phyloP scores from a whole-genome alignment of 495 filamentous ascomycete genomes.

The Hypomontagnella monticulosa region DNA sequence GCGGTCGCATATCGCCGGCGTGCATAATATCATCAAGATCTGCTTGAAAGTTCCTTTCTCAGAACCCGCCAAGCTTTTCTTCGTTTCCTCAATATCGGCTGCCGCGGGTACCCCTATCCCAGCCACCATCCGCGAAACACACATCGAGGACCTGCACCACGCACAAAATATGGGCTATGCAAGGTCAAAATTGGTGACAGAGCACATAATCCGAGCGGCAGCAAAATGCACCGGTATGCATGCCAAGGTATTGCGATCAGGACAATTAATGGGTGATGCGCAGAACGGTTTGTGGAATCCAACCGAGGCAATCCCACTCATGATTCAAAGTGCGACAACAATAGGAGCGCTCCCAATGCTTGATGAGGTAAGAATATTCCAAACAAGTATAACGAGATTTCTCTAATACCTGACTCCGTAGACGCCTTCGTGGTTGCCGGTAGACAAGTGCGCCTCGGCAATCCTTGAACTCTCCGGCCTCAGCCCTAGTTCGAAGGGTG shows the following conservation, averaged over 20 bases:
- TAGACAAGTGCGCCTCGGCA: slow-evolving; percentile 59
- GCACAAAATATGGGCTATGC: slow-evolving; percentile 68
- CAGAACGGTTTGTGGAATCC: slow-evolving; percentile 67
- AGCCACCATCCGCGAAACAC: slow-evolving; percentile 53
- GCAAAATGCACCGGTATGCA: slow-evolving; percentile 47
- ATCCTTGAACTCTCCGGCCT: slow-evolving; percentile 51
- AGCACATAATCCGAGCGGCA: slow-evolving; percentile 59
- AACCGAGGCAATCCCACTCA: slow-evolving; percentile 71
- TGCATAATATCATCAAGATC: slow-evolving; percentile 64
- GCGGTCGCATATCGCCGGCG: slow-evolving; percentile 58
- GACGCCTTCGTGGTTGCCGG: slow-evolving; percentile 62
- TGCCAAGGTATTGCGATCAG: slow-evolving; percentile 61
- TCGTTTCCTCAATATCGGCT: slow-evolving; percentile 63
- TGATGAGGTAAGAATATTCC: slow-evolving; percentile 43
- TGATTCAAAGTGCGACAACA: slow-evolving; percentile 60
- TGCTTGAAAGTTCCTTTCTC: slow-evolving; percentile 56
- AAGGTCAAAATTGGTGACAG: slow-evolving; percentile 69
- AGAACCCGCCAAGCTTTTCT: slow-evolving; percentile 58
- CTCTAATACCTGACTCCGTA: background rate
- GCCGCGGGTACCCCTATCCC: slow-evolving; percentile 52
- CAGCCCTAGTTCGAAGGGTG: background rate
- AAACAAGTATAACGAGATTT: slow-evolving; percentile 17
- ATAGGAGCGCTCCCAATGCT: slow-evolving; percentile 63
- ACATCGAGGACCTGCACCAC: slow-evolving; percentile 46
- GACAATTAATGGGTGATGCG: slow-evolving; percentile 67